phyloP scores from a whole-genome alignment of 2,329 filamentous ascomycete species.

The Penicillium sp. region DNA sequence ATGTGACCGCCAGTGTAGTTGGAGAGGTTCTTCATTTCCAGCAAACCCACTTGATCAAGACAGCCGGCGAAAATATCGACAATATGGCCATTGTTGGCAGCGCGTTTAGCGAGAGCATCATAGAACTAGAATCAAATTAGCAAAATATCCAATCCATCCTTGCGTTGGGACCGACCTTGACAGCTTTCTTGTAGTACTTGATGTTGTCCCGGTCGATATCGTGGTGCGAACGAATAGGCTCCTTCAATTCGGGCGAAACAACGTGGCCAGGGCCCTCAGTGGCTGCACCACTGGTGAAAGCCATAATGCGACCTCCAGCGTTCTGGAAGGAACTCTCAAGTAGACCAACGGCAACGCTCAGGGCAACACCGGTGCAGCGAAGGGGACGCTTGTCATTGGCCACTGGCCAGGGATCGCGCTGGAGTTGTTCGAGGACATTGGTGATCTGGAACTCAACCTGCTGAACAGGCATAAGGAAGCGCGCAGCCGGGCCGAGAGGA shows the following conservation, averaged over 20 bases:
- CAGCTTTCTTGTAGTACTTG: constrained; percentile 98
- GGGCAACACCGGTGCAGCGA: constrained; percentile 88
- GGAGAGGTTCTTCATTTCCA: constrained; percentile 95
- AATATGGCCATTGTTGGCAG: constrained; percentile 91
- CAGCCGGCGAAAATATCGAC: constrained; percentile 97
- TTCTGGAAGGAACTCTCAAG: constrained; percentile 94
- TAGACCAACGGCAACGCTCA: constrained; percentile 85
- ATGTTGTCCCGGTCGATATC: constrained; percentile 98
- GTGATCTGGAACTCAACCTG: constrained; percentile 97
- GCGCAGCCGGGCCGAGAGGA: constrained; percentile 67
- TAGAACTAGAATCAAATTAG: constrained; percentile 61
- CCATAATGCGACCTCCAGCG: constrained; percentile 88
- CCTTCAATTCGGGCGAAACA: constrained; percentile 86
- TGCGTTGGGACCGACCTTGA: constrained; percentile 59
- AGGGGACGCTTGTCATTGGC: constrained; percentile 83
- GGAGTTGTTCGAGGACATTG: constrained; percentile 86
- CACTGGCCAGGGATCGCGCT: constrained; percentile 96
- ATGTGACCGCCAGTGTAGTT: constrained; percentile 97
- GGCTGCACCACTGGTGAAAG: constrained; percentile 87
- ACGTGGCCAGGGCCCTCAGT: constrained; percentile 96
- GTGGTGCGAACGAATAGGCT: constrained; percentile 95
- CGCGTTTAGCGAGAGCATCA: constrained; percentile 83
- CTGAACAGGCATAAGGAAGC: constrained; percentile 87
- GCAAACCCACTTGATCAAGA: constrained; percentile 87
- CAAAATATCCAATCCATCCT: neutral